Conservation (phyloP, 352 stramenopile species). For the Globisporangium orthogonon region DNA sequence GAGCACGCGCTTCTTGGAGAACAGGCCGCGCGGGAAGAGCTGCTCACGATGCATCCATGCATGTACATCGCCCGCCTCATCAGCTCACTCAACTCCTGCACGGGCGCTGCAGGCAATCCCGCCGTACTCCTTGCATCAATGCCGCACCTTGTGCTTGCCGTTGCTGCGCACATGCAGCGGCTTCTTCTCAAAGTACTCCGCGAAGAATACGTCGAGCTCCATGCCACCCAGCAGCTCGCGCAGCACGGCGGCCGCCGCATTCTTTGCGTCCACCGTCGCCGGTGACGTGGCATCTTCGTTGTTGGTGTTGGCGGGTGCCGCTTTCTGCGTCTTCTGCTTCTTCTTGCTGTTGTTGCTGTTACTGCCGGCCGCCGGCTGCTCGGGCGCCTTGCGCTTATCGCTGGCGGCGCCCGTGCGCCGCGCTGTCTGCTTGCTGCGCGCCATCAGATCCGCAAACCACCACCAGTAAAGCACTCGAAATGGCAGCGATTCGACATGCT, state of each 20-base stretch:
- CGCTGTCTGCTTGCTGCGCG: constrained; percentile 25
- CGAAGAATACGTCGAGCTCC: constrained; percentile 48
- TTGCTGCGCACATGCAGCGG: constrained; percentile 57
- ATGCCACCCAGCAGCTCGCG: constrained; percentile 60
- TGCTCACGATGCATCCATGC: neutral
- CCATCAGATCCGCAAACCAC: neutral
- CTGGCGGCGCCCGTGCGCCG: constrained; percentile 13
- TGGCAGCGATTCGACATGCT: neutral
- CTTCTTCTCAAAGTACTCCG: constrained; percentile 84
- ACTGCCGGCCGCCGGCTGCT: neutral
- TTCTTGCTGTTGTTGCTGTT: neutral
- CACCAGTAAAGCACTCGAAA: no score
- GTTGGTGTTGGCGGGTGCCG: neutral
- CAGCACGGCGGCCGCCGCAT: constrained; percentile 24
- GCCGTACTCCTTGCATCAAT: neutral
- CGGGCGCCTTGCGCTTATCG: constrained; percentile 14
- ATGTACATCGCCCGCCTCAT: neutral
- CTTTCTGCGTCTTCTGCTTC: constrained; percentile 11
- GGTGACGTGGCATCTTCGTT: neutral
- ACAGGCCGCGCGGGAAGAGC: constrained; percentile 54
- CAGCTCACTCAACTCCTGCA: neutral
- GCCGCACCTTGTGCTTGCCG: constrained; percentile 26
- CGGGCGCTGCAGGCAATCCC: neutral
- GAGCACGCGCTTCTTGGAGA: constrained; percentile 65
- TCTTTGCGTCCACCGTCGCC: constrained; percentile 3